Evolutionary conservation across 768 basidiomycete genomes (phyloP), one percentile per base, ranked within the genome.

Genomic region (Tylopilus felleus): DNA sequence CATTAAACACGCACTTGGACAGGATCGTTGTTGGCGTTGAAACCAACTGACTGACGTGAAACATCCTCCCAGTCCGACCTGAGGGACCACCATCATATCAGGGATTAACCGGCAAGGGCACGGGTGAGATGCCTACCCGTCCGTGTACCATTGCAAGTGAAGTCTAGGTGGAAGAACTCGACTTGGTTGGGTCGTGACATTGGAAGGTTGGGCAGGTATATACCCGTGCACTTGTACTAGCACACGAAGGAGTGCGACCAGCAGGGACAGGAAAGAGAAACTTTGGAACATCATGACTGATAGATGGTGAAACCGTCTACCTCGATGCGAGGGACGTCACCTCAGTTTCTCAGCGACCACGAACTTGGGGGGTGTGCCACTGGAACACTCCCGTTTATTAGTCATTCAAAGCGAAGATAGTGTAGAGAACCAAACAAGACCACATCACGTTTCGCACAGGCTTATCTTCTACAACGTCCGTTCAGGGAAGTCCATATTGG

Each of bases 171-270:
- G n/a, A 59, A 85, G 85, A 1, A 80, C 80, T 21, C 77, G 71
- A 65, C 76, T 64, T 13, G 74, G 75, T 17, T 74, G 74, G 19
- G 68, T 58, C 0, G 87, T 84, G 52, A 80, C 75, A 67, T 93
- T 93, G 31, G 86, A 86, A 16, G 87, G 77, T 12, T 72, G 65
- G 3, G 91, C 91, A 0, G 91, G 90, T 57, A 89, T 80, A 67
- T 92, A 93, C 1, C 74, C 82, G 19, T 50, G 52, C 8, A 60
- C 70, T 6, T 33, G 49, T 10, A 56, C 35, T 36, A 36, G 42
- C 14, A 56, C 42, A 28, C 49, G 38, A 14, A 55, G 42, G 22
- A 56, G 13, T 8, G 51, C 31, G 21, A 63, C 13, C 5, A 54
- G 49, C 19, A 62, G 17, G 28, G 29, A 23, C 5, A 64, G 31